Evolutionary conservation across 2,329 filamentous ascomycete genomes (phyloP).

Genomic region (Magnaporthiopsis incrustans): DNA sequence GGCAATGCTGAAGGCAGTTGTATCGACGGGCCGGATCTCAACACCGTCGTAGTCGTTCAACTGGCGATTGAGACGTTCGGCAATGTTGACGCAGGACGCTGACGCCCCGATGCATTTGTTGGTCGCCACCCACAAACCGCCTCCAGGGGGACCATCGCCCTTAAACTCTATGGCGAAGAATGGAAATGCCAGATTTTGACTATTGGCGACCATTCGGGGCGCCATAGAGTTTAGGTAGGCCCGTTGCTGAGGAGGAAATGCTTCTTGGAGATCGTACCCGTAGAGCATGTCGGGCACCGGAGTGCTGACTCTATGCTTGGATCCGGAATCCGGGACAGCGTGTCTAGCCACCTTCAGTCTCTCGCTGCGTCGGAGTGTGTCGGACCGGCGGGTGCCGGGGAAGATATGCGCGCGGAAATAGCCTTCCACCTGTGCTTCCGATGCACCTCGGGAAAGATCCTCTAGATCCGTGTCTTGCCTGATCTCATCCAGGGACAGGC

Average conservation of each 20-base stretch:
- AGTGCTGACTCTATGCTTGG: not conserved
- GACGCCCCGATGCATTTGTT: conserved; percentile 18
- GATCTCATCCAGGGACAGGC: no score
- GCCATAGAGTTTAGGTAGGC: not conserved
- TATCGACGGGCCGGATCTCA: no score
- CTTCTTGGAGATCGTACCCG: not conserved
- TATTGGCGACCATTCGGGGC: not conserved
- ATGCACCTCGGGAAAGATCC: no score
- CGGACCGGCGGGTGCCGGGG: no score
- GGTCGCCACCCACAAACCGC: conserved; percentile 24
- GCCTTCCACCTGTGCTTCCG: no score
- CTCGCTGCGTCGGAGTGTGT: not conserved
- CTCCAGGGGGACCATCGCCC: conserved; percentile 19
- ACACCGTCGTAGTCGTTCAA: no score
- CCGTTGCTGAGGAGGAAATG: not conserved
- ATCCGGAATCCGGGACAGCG: not conserved
- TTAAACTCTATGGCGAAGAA: conserved; percentile 24
- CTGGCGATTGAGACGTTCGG: no score
- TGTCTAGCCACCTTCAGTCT: not conserved
- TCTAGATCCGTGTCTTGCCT: no score
- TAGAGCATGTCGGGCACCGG: not conserved
- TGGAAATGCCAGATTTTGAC: conserved; percentile 6
- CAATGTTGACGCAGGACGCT: no score
- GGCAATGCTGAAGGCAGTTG: no score
- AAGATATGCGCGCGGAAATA: no score